Evolutionary conservation across 208 protist genomes (phyloP), one percentile per base, ranked within the genome.

Genomic region (Leishmania guyanensis): DNA sequence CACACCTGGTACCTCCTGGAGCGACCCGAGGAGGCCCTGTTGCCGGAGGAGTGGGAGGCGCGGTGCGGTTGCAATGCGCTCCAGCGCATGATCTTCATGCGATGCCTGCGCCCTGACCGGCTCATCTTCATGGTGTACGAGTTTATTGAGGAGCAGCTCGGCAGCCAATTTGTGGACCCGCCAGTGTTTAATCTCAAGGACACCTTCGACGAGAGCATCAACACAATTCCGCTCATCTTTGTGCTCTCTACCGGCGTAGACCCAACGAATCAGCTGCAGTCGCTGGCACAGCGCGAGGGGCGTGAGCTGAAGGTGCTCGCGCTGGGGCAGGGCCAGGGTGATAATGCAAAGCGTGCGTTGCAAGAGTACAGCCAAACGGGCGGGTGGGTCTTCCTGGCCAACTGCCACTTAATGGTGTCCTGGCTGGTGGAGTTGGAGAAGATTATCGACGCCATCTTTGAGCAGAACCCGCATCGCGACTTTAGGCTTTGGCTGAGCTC

Each of bases 401-500:
- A 99, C 91, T 99, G 99, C 88, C 99, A 99, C 83, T 84, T 99
- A 29, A 99, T 98, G 93, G 93, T 99, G 46, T 98, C 92, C 68
- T 99, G 98, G 98, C 93, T 99, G 73, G 84, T 95, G 39, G 93
- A 98, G 80, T 88, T 99, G 64, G 99, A 99, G 92, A 98, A 99
- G 88, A 95, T 99, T 71, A 97, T 99, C 80, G 98, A 99, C 64
- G 89, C 95, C 48, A 87, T 99, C 33, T 85, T 84, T 36, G 88
- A 94, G 48, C 92, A 96, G 73, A 91, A 96, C 74, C 97, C 97
- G 36, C 97, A 99, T 86, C 78, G 90, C n/a, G 92, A 98, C 70
- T 99, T 99, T 92, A 90, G 99, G 33, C 93, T 99, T 39, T 99
- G 99, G 99, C 95, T 99, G n/a, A 99, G 98, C 75, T 99, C 97